Evolutionary conservation across 2,329 filamentous ascomycete species (phyloP), one percentile per base, ranked within the genome.

Genomic region (Colletotrichum theobromicola): DNA sequence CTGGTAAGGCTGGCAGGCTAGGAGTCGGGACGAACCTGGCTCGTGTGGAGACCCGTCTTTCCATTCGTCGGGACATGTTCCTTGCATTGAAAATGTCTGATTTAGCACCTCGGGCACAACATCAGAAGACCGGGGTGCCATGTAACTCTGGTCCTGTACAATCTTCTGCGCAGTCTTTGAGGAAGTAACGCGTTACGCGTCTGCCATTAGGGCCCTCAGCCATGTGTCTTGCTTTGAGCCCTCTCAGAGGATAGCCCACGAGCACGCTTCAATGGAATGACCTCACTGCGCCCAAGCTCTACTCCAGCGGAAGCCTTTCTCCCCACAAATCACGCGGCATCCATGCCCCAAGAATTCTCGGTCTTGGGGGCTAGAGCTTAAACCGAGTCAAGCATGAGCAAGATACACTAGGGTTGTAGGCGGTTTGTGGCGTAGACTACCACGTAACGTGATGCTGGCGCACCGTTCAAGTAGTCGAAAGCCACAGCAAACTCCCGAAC

Each of bases 1-100:
- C 18, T 63, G 15, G 30, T 72, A 68, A 42, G 70, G 37, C 57
- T 72, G 64, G 46, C 62, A 42, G 70, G 10, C 64, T 72, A 57
- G 34, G 21, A 34, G 32, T 57, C 30, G 21, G 30, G 55, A 72
- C 53, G 53, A 68, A 57, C 57, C 55, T 68, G 46, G 30, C 28
- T 72, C 42, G n/a, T 61, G 42, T 72, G 55, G 64, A 18, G 57
- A 16, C 16, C 26, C 9, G 62, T 53, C 55, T 34, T 60, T 32
- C 67, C 21, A 26, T 32, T 16, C 21, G 32, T 55, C 15, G 35
- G 10, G 37, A 21, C 30, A 34, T 35, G 28, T 62, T 63, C 42
- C 8, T 24, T 53, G 28, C 35, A 63, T 69, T n/a, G 26, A 58
- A 58, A 30, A n/a, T 46, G 35, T 69, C 35, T 60, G 30, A 69